Percentiles rank a stretch among this genome's conserved stretches.
These are phyloP conservation scores for Pharnaceum exiguum DNA, from an alignment of 148 eudicot genomes.

Conservation along the genomic window DNA sequence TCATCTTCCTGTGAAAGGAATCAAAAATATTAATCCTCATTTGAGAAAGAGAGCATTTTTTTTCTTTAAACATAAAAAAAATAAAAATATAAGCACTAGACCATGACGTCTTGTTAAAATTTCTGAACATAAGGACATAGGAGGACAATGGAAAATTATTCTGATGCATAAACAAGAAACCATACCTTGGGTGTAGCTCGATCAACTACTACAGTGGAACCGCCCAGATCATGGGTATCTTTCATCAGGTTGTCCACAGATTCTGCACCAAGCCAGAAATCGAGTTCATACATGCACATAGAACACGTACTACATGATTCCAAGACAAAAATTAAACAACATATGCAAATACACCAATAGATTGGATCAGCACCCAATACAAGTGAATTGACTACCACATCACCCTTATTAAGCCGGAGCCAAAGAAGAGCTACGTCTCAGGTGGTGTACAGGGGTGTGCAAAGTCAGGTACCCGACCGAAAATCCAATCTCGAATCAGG, in stretches of 20 bases:
- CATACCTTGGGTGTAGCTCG: conserved; percentile 89
- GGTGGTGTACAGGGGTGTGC: no score
- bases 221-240: conserved; percentile 95
- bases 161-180: neutral
- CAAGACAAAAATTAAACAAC: neutral
- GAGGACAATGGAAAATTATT: neutral
- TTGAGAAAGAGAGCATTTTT: no score
- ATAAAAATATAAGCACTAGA: neutral
- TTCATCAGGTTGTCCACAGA: conserved; percentile 90
- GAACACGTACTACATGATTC: neutral
- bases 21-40: neutral
- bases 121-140: neutral
- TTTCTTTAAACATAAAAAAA: no score
- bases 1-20: conserved; percentile 59
- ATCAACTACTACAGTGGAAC: conserved; percentile 86
- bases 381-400: no score
- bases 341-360: neutral
- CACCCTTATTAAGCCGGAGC: no score
- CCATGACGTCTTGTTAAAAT: neutral
- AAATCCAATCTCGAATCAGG: no score
- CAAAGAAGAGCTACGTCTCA: no score
- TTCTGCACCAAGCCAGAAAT: conserved; percentile 41
- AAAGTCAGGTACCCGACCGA: no score
- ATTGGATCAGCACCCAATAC: no score
- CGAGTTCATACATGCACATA: neutral